phyloP scores from a whole-genome alignment of 805 yeast genomes.

The Candida verbasci region DNA sequence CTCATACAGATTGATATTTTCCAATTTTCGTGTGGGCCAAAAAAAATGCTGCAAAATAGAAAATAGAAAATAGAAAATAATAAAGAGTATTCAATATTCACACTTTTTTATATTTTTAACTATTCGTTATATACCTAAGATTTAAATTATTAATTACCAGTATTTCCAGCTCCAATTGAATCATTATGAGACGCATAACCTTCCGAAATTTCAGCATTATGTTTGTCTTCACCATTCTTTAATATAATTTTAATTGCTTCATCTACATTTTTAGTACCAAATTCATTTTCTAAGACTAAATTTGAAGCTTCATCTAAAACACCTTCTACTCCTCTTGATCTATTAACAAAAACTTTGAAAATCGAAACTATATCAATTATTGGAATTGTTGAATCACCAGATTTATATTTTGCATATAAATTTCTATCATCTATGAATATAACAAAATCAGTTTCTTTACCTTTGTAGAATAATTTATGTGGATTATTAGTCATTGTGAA shows the following conservation, averaged over 20 bases:
- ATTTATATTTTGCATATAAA: conserved; percentile 42
- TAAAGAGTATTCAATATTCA: no score
- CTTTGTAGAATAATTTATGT: conserved; percentile 60
- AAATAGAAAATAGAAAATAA: no score
- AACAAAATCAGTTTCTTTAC: conserved; percentile 58
- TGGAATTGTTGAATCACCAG: conserved; percentile 52
- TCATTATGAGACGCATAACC: conserved; percentile 41
- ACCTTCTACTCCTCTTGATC: conserved; percentile 70
- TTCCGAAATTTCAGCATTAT: conserved; percentile 9
- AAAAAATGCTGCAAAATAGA: no score
- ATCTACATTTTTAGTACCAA: conserved; percentile 54
- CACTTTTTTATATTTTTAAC: no score
- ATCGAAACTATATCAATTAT: conserved; percentile 58
- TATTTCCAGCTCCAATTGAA: conserved; percentile 30
- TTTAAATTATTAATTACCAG: conserved; percentile 13
- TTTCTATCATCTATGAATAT: conserved; percentile 58
- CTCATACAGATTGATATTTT: no score
- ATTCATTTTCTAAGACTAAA: conserved; percentile 59
- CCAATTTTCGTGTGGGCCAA: no score
- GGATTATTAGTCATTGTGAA: conserved; percentile 12
- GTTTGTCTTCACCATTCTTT: conserved; percentile 53
- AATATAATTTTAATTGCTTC: conserved; percentile 58
- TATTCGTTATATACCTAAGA: no score
- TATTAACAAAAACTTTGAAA: conserved; percentile 60
- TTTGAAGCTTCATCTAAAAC: conserved; percentile 67